phyloP scores from a whole-genome alignment of 805 yeast species.

The Starmera quercuum region DNA sequence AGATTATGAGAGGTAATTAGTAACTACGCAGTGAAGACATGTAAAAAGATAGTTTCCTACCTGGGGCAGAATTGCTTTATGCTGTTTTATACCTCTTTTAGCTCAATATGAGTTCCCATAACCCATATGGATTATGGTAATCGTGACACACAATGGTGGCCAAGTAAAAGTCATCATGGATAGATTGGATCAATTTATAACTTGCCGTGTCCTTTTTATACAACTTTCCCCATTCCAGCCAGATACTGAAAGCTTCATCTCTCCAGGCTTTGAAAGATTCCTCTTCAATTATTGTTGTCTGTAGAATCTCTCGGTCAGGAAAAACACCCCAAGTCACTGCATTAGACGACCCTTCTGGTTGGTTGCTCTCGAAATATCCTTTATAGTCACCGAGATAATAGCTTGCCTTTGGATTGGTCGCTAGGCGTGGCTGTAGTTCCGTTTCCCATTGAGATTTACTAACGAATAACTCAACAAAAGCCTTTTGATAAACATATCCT shows the following conservation, averaged over 20 bases:
- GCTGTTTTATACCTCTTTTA: conserved; percentile 3
- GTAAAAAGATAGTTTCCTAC: background rate
- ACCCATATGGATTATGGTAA: conserved; percentile 58
- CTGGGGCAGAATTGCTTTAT: conserved; percentile 15
- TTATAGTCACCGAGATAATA: conserved; percentile 66
- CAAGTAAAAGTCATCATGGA: conserved; percentile 59
- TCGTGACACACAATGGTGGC: conserved; percentile 89
- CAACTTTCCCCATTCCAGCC: conserved; percentile 87
- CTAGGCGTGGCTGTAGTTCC: conserved; percentile 44
- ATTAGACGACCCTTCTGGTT: conserved; percentile 47
- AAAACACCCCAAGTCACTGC: conserved; percentile 99
- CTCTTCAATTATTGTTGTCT: conserved; percentile 86
- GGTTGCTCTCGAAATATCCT: conserved; percentile 54
- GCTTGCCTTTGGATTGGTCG: conserved; percentile 42
- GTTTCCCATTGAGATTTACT: conserved; percentile 62
- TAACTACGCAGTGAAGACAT: background rate
- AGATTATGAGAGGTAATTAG: background rate
- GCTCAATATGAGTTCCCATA: conserved; percentile 58
- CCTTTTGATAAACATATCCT: conserved; percentile 87
- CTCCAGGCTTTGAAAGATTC: conserved; percentile 95
- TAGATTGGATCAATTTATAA: conserved; percentile 50
- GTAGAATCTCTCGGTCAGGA: conserved; percentile 82
- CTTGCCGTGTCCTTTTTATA: conserved; percentile 49
- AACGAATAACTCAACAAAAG: conserved; percentile 88
- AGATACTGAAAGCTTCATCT: conserved; percentile 87